Percentiles rank a stretch among this genome's conserved stretches.
phyloP scores from a whole-genome alignment of 805 yeast genomes.

The Kuraishia piskuri region DNA sequence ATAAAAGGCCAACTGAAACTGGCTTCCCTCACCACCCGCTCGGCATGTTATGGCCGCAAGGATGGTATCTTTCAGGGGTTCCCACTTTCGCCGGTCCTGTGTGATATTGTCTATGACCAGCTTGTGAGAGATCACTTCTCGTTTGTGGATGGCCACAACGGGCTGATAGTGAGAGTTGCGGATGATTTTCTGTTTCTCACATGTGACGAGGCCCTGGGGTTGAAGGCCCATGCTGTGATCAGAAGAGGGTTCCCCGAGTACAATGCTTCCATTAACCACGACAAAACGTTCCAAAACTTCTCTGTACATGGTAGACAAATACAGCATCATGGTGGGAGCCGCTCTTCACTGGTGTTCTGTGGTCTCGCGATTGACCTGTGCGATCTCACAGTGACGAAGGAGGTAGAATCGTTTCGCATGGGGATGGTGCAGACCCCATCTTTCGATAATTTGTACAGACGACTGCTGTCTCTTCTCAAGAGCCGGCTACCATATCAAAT shows the following conservation, averaged over 20 bases:
- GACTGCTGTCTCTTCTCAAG: conserved; percentile 18
- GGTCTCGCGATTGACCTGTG: conserved; percentile 28
- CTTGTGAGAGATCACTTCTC: conserved; percentile 34
- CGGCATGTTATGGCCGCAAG: conserved; percentile 34
- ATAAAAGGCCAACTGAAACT: conserved; percentile 45
- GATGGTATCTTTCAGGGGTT: conserved; percentile 84
- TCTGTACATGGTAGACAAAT: background rate
- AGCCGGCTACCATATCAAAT: conserved; percentile 24
- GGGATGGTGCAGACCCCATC: conserved; percentile 7
- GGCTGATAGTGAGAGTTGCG: conserved; percentile 54
- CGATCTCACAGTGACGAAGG: conserved; percentile 27
- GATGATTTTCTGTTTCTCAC: conserved; percentile 83
- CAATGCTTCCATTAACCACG: conserved; percentile 29
- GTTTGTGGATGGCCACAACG: conserved; percentile 14
- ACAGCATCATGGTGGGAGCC: background rate
- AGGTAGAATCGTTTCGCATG: conserved; percentile 11
- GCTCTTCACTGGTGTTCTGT: conserved; percentile 28
- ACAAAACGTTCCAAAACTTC: conserved; percentile 22
- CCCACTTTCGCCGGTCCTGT: conserved; percentile 62
- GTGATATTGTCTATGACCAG: conserved; percentile 64
- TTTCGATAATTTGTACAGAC: conserved; percentile 14
- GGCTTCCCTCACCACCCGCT: conserved; percentile 33
- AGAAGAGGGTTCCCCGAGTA: conserved; percentile 31
- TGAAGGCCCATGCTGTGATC: conserved; percentile 19
- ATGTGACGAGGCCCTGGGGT: conserved; percentile 24